Evolutionary conservation across 257 asterid genomes (phyloP).

Genomic region (Solanum chilense): DNA sequence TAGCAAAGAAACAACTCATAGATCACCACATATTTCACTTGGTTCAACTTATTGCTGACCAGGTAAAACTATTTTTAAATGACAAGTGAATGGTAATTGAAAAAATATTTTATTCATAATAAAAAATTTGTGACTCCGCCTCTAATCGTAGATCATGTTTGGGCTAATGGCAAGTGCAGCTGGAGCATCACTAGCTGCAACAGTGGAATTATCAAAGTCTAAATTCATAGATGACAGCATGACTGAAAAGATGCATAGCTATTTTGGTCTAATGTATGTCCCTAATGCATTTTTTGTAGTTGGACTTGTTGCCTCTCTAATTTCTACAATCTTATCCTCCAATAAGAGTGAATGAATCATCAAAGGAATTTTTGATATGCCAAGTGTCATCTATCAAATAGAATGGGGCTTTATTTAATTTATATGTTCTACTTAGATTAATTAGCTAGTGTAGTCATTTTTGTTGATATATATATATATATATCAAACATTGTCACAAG

Average conservation of each 20-base stretch:
- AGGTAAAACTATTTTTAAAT: not conserved
- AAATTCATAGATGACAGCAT: not conserved
- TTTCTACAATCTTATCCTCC: not conserved
- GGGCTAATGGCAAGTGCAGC: not conserved
- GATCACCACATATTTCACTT: not conserved
- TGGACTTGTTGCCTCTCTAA: not conserved
- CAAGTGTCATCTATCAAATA: too few relatives aligned
- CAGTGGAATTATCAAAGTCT: not conserved
- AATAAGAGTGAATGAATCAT: not conserved
- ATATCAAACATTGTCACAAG: not conserved
- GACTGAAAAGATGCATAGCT: not conserved
- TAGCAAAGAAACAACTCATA: not conserved
- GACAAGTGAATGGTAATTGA: not conserved
- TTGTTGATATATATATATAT: too few relatives aligned
- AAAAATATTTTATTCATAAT: not conserved
- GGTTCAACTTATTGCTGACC: not conserved
- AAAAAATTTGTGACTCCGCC: not conserved
- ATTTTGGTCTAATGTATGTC: not conserved
- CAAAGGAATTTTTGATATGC: not conserved
- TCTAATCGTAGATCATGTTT: not conserved
- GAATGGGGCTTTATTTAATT: too few relatives aligned
- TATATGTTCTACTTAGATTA: too few relatives aligned
- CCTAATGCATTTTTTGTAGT: not conserved
- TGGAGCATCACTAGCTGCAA: constrained; percentile 2
- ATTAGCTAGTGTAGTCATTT: too few relatives aligned